Evolutionary conservation across 2,329 filamentous ascomycete species (phyloP), one percentile per base, ranked within the genome.

Genomic region (Hypoxylon rubiginosum): DNA sequence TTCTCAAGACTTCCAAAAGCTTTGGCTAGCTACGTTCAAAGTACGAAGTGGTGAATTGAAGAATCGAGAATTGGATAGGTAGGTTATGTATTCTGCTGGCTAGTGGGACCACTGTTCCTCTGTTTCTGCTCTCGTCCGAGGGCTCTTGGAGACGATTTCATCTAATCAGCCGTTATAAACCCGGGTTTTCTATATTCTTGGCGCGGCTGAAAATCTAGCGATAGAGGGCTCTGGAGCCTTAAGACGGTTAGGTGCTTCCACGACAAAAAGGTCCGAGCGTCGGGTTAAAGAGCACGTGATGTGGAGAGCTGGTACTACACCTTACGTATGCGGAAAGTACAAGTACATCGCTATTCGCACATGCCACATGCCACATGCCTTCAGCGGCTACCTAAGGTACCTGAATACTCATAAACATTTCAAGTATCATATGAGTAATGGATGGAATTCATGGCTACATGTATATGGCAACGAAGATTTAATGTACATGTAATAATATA

Each of bases 131-230:
- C 32, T 51, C 53, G 53, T 58, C 54, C 60, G 45, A 62, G 56
- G 63, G 21, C 21, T 46, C 51, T n/a, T 57, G 24, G 48, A 50
- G 43, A 51, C 39, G 59, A 62, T 60, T 56, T 59, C 51, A 56
- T 57, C 28, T 52, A 57, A 48, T 64, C 54, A 67, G 48, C 66
- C 51, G 55, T 63, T 57, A 58, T 58, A 68, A 63, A 63, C 52
- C 66, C 63, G 63, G 15, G 41, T 26, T 57, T 57, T 56, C 52
- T 45, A 59, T 28, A 51, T 56, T 53, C 60, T 58, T 57, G 46
- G 57, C 51, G 15, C 45, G 39, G 50, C 30, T 55, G 49, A 43
- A 24, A 7, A 21, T n/a, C 32, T 50, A 32, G 19, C 26, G 48
- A 34, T 50, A 19, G 15, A n/a, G 21, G n/a, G n/a, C n/a, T n/a